These are phyloP conservation scores for Eucalyptus grandis DNA, from an alignment of 345 rosid species.

Conservation along the genomic window DNA sequence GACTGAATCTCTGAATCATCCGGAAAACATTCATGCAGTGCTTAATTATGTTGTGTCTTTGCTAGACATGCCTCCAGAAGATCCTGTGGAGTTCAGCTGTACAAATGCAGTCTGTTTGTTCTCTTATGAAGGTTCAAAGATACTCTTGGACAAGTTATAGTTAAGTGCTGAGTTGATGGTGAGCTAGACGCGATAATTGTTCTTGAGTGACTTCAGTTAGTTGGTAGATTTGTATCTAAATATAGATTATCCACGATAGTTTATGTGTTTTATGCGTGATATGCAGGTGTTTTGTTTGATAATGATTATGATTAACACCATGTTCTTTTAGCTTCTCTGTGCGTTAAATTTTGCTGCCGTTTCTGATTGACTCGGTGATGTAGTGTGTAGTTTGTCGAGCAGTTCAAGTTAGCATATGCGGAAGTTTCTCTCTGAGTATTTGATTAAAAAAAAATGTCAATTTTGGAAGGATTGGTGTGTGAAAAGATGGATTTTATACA, in stretches of 20 bases:
- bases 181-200: neutral
- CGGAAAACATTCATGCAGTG: neutral
- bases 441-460: neutral
- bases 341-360: neutral
- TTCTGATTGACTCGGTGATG: neutral
- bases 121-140: conserved; percentile 32
- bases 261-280: neutral
- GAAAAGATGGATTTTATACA: neutral
- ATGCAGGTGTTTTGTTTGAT: neutral
- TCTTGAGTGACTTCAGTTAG: neutral
- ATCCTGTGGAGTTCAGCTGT: conserved; percentile 48
- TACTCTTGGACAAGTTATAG: neutral
- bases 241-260: neutral
- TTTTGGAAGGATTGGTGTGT: neutral
- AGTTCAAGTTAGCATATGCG: neutral
- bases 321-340: neutral
- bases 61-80: conserved; percentile 45
- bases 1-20: neutral
- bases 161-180: neutral
- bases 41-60: conserved; percentile 43
- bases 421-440: neutral
- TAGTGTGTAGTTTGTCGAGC: neutral
- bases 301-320: neutral
- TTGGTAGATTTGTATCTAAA: neutral
- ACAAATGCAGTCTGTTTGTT: conserved; percentile 42